Conservation (phyloP, 2,329 filamentous ascomycete genomes). For the Epichloe coenophiala region DNA sequence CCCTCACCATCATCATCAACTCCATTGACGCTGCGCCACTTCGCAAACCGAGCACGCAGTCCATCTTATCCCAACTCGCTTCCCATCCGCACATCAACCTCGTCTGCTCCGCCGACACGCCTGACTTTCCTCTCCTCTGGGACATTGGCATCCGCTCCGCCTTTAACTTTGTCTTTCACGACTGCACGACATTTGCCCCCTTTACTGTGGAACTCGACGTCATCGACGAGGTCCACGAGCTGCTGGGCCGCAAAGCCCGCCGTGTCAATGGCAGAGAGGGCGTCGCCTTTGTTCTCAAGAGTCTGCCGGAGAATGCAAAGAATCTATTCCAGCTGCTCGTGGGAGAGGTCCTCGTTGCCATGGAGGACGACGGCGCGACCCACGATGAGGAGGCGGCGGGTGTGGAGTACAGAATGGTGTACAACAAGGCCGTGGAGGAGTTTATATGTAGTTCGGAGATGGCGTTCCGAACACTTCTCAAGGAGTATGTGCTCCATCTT, state of each 20-base stretch:
- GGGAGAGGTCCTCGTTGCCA: slow-evolving; percentile 63
- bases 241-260: slow-evolving; percentile 68
- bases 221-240: slow-evolving; percentile 79
- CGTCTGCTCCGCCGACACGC: slow-evolving; percentile 73
- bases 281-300: slow-evolving; percentile 79
- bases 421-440: slow-evolving; percentile 90
- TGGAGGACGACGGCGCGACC: slow-evolving; percentile 43
- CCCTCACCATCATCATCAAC: slow-evolving; percentile 63
- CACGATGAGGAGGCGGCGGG: slow-evolving; percentile 39
- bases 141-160: slow-evolving; percentile 71
- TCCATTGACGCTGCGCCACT: slow-evolving; percentile 73
- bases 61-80: slow-evolving; percentile 63
- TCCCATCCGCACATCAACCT: slow-evolving; percentile 59
- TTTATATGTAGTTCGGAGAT: slow-evolving; percentile 97
- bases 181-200: slow-evolving; percentile 77
- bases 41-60: slow-evolving; percentile 55
- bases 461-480: slow-evolving; percentile 83
- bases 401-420: slow-evolving; percentile 81
- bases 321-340: slow-evolving; percentile 77
- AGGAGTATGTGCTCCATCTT: slow-evolving; percentile 49
- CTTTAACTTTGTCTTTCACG: slow-evolving; percentile 82
- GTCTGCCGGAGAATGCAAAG: slow-evolving; percentile 81
- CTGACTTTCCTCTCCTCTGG: slow-evolving; percentile 80
- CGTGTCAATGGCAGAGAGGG: slow-evolving; percentile 82
- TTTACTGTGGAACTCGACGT: slow-evolving; percentile 64